Evolutionary conservation across 352 stramenopile species (phyloP).

Genomic region (Thraustotheca clavata): DNA sequence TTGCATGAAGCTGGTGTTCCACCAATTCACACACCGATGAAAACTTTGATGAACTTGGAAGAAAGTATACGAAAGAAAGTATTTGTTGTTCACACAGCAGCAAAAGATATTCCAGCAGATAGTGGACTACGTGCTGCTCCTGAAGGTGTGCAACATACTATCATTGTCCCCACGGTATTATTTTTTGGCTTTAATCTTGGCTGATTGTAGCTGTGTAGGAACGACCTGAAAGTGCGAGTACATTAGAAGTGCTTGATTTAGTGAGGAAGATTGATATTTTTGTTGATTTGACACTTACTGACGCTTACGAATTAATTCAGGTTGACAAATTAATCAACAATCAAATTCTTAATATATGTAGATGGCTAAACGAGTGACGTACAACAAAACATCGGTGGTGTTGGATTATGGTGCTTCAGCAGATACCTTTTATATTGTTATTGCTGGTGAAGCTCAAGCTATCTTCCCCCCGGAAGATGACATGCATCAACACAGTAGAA

Average conservation of each 20-base stretch:
- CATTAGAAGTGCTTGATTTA: constrained; percentile 76
- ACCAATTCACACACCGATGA: constrained; percentile 93
- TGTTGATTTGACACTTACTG: constrained; percentile 64
- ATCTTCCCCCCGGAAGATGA: constrained; percentile 31
- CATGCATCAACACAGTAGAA: constrained; percentile 23
- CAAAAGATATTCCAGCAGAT: constrained; percentile 63
- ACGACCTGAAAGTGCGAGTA: constrained; percentile 61
- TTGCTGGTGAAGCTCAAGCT: constrained; percentile 57
- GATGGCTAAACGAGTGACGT: constrained; percentile 64
- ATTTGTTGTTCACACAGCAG: constrained; percentile 93
- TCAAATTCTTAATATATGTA: constrained; percentile 23
- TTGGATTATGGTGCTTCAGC: constrained; percentile 40
- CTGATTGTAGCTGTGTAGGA: constrained; percentile 27
- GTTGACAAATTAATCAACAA: constrained; percentile 22
- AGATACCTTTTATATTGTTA: constrained; percentile 77
- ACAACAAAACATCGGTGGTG: constrained; percentile 43
- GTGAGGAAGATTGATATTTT: constrained; percentile 82
- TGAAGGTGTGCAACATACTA: constrained; percentile 82
- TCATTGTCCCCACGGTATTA: constrained; percentile 49
- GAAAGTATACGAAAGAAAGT: constrained; percentile 84
- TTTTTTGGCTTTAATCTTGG: neutral
- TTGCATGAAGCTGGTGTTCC: constrained; percentile 92
- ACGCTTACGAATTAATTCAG: constrained; percentile 81
- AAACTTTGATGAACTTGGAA: constrained; percentile 87
- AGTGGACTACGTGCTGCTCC: constrained; percentile 82